Conservation (phyloP, 306 rosid genomes). For the Acacia acuminata region DNA sequence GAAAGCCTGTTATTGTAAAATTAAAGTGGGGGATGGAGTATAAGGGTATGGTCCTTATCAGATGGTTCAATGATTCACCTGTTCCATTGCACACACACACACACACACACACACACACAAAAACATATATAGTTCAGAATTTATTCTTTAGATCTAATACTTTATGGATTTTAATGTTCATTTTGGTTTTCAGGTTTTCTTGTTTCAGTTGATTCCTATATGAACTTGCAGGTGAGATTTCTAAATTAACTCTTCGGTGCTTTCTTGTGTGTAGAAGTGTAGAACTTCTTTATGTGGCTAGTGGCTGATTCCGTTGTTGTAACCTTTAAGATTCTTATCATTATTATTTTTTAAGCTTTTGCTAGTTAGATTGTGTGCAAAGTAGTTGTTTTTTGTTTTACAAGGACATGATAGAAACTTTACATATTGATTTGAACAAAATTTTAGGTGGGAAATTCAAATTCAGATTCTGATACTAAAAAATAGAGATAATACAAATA, state of each 20-base stretch:
- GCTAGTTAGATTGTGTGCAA: background rate
- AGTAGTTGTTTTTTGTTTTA: background rate
- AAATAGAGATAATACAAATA: background rate
- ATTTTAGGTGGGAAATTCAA: background rate
- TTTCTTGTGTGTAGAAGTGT: background rate
- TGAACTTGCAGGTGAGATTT: constrained; percentile 54
- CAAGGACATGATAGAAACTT: background rate
- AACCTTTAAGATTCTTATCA: background rate
- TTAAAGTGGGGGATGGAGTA: constrained; percentile 65
- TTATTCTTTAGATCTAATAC: background rate
- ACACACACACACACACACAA: too few species aligned
- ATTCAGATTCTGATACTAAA: background rate
- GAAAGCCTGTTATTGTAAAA: constrained; percentile 55
- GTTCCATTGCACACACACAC: background rate
- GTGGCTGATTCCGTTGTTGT: background rate
- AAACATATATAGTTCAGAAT: background rate
- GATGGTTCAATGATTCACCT: background rate
- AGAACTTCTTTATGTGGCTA: background rate
- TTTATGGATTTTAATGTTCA: background rate
- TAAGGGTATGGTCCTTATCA: constrained; percentile 37
- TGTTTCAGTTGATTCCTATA: constrained; percentile 59
- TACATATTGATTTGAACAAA: background rate
- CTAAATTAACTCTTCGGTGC: background rate
- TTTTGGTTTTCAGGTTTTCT: constrained; percentile 39
- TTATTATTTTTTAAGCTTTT: background rate